phyloP scores from a whole-genome alignment of 805 yeast genomes.

The Cyberlindnera xishuangbannaensis region DNA sequence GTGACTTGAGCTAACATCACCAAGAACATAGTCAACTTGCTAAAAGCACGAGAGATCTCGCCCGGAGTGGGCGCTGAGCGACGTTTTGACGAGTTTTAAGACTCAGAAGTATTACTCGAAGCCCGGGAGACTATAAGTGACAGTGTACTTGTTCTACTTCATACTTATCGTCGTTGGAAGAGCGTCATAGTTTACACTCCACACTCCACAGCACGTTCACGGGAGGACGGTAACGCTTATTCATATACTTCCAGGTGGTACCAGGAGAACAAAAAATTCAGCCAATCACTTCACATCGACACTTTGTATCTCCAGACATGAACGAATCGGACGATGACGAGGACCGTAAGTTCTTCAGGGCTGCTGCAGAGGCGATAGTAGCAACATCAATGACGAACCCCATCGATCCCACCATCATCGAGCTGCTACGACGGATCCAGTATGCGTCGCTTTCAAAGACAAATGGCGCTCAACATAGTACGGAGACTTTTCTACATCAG shows the following conservation, averaged over 20 bases:
- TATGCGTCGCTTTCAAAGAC: slow-evolving; percentile 32
- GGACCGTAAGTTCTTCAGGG: slow-evolving; percentile 48
- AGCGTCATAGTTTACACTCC: background rate
- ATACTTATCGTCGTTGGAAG: background rate
- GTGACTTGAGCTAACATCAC: slow-evolving; percentile 9
- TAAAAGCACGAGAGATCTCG: too few species aligned
- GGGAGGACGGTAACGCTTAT: too few species aligned
- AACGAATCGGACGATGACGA: slow-evolving; percentile 31
- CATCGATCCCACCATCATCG: slow-evolving; percentile 60
- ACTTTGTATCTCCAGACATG: background rate
- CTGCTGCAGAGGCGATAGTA: slow-evolving; percentile 58
- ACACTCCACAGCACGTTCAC: too few species aligned
- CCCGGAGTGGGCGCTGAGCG: too few species aligned
- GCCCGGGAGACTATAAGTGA: background rate
- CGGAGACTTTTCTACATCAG: slow-evolving; percentile 2
- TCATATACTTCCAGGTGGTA: too few species aligned
- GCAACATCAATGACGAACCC: slow-evolving; percentile 42
- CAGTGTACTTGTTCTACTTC: too few species aligned
- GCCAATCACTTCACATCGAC: background rate
- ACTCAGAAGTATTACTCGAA: background rate
- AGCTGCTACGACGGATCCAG: slow-evolving; percentile 51
- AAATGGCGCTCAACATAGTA: background rate
- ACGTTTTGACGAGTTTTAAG: background rate
- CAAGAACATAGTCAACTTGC: background rate
- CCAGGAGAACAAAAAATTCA: background rate